Base-by-base conservation (phyloP, 75 land plant species). In the Gnetum montanum region DNA sequence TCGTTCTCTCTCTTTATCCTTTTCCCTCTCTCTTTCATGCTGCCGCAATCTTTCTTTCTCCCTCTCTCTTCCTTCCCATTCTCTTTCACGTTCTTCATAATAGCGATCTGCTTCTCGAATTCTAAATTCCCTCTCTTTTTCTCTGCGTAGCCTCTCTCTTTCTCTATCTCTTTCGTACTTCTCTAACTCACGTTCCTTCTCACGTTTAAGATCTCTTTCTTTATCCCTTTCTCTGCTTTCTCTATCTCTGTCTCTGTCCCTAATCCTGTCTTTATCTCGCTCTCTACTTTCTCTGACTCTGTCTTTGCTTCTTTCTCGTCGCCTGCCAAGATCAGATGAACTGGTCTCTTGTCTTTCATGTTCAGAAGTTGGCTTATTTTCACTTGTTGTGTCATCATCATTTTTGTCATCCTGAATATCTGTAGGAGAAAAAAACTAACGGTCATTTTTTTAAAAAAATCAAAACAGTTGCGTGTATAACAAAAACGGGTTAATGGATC, bases 31-130 rank as follows among this genome's bases (percentile, higher is more conserved):
- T 58, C 70, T 90, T 64, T 95, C 99, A 75, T 81, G 47, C 56
- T 70, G 75, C 43, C 99, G 69, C 61, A 70, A 72, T 8, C 86
- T 60, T 49, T 95, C 99, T 66, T 61, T 90, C 20, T 90, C 97
- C 53, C 78, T 78, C 67, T 95, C 99, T 56, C 92, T 74, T 30
- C 64, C 69, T 63, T 95, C 99, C 99, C 99, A 95, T 19, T 90
- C 99, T 51, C 73, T 75, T 23, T 80, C 72, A 48, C 81, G 79
- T 34, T 78, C 81, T 33, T 83, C 86, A 64, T 85, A 90, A 49
- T 63, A 31, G 4, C 85, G 80, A 13, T 95, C 99, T 38, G 81
- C 85, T 46, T 86, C 82, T 26, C 86, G 82, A 4, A 78, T 19
- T 60, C 73, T 84, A 52, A 70, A 36, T 27, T 81, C 88, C 46